Percentiles rank a stretch among this genome's conserved stretches.
phyloP scores from a whole-genome alignment of 2,329 filamentous ascomycete species.

The Colletotrichum tamarilloi region DNA sequence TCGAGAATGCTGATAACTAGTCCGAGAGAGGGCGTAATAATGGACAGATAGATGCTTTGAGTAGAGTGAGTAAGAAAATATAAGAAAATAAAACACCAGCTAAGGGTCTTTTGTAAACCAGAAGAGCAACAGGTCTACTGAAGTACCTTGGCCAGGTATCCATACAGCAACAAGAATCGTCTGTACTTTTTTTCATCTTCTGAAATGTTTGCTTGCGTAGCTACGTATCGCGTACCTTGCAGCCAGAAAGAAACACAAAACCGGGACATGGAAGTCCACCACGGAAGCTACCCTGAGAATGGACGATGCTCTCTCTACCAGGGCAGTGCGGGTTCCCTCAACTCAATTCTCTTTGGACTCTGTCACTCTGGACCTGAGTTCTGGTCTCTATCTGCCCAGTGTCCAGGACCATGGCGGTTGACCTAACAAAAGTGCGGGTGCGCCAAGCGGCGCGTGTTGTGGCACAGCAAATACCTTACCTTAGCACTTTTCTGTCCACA shows the following conservation, averaged over 20 bases:
- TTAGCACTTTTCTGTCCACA: neutral
- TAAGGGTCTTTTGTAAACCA: neutral
- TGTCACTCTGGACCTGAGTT: too few relatives aligned
- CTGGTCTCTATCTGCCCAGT: too few relatives aligned
- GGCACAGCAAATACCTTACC: slow-evolving; percentile 15
- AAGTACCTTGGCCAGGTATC: neutral
- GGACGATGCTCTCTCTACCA: neutral
- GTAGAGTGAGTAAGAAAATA: neutral
- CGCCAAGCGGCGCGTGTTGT: slow-evolving; percentile 23
- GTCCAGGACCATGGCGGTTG: neutral
- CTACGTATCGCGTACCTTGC: neutral
- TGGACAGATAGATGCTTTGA: neutral
- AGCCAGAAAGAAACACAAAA: neutral
- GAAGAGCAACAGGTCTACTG: too few relatives aligned
- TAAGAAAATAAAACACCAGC: neutral
- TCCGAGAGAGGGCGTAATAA: neutral
- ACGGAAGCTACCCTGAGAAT: neutral
- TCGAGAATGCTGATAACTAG: too few relatives aligned
- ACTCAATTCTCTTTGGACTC: neutral
- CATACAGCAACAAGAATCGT: neutral
- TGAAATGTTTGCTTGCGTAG: too few relatives aligned
- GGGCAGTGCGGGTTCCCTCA: neutral
- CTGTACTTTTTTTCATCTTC: neutral
- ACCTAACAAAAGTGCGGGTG: slow-evolving; percentile 6
- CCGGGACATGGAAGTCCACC: neutral